Percentiles rank a stretch among this genome's conserved stretches.
These are phyloP conservation scores for Mycena haematopus DNA, from an alignment of 768 basidiomycete genomes.

Conservation along the genomic window DNA sequence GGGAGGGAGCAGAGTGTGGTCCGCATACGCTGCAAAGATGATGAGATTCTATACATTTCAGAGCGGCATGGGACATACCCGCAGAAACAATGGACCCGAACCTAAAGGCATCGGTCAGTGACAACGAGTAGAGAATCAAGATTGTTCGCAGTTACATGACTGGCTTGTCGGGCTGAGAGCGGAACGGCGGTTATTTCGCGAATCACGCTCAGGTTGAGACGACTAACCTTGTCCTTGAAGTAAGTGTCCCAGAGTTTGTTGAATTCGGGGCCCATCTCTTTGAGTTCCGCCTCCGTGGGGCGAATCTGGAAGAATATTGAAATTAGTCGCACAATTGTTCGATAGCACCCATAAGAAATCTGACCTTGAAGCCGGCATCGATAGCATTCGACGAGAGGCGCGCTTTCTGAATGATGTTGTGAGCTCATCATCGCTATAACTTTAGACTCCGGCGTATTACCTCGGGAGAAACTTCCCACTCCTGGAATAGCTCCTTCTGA, in stretches of 20 bases:
- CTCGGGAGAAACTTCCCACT: slow-evolving; percentile 31
- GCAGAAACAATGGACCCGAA: slow-evolving; percentile 74
- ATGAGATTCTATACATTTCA: neutral
- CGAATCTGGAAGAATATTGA: slow-evolving; percentile 54
- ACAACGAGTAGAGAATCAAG: too few relatives aligned
- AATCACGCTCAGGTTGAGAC: neutral
- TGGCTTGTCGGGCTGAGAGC: slow-evolving; percentile 65
- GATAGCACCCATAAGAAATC: slow-evolving; percentile 12
- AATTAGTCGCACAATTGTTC: neutral
- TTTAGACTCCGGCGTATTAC: slow-evolving; percentile 40
- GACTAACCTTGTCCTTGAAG: slow-evolving; percentile 67
- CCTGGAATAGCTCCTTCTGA: slow-evolving; percentile 50
- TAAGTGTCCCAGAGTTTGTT: slow-evolving; percentile 70
- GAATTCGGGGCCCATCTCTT: slow-evolving; percentile 82
- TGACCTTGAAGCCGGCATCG: slow-evolving; percentile 76
- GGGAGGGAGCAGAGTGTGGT: slow-evolving; percentile 72
- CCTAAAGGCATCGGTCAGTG: slow-evolving; percentile 33
- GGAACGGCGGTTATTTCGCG: neutral
- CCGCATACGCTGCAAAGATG: slow-evolving; percentile 59
- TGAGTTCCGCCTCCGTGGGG: slow-evolving; percentile 70
- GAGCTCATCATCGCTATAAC: too few relatives aligned
- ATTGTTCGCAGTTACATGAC: slow-evolving; percentile 58
- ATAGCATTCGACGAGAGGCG: slow-evolving; percentile 73
- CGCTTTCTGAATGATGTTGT: slow-evolving; percentile 65
- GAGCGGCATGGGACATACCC: slow-evolving; percentile 37